Base-by-base conservation (phyloP, 768 basidiomycete genomes). In the Cytidiella melzeri region DNA sequence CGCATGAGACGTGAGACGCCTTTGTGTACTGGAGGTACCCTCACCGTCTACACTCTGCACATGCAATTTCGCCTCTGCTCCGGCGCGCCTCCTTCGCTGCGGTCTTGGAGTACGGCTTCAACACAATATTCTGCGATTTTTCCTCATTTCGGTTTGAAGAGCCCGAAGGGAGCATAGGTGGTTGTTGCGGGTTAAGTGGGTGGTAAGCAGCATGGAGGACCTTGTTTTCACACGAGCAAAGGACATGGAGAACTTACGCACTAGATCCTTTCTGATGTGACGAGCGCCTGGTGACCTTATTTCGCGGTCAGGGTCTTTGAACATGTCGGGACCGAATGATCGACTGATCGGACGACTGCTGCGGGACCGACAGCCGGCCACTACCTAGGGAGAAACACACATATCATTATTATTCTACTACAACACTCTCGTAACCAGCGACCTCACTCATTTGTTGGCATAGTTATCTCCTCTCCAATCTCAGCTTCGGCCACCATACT, bases 21-120 rank as follows among this genome's bases (percentile, higher is more conserved):
- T 19, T 25, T 48, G n/a, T 51, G 45, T 11, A 21, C 4, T 25
- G 25, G 51, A 11, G 41, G 45, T 15, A 41, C 23, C 40, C 50
- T 12, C 34, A 64, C 63, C 65, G 46, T 18, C 63, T 60, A 50
- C 64, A 66, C 48, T 66, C 64, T 5, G 63, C 65, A 18, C 65
- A 66, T 11, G 64, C 60, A 37, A 66, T 60, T 30, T 66, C 61
- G 11, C 65, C 61, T 30, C 53, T 53, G 9, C 43, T 57, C 6
- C 63, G 55, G n/a, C 60, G 56, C 30, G 50, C 45, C 43, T 65
- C 62, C 37, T 55, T 64, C 9, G 48, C 52, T 21, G 53, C 51
- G 24, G 48, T 37, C 37, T 52, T 48, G 18, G 55, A 53, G 47
- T 53, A 52, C 11, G 51, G 41, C 38, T 21, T 40, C 10, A 38